Conservation (phyloP, 768 basidiomycete species). For the Leccinellum luteum region DNA sequence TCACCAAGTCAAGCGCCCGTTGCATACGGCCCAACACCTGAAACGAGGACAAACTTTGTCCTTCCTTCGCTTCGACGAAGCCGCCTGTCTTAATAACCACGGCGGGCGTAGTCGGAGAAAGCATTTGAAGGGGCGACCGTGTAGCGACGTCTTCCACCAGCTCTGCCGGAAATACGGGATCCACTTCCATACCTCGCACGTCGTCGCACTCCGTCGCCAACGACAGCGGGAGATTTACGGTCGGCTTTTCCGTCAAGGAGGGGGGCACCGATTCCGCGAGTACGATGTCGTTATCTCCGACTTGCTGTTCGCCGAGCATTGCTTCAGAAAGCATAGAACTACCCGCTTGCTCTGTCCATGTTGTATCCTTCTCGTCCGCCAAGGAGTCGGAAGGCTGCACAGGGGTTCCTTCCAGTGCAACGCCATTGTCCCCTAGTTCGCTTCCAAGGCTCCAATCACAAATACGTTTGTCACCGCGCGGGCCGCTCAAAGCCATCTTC, state of each 20-base stretch:
- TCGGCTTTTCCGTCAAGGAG: background rate
- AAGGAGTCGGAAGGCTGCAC: background rate
- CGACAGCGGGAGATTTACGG: constrained; percentile 16
- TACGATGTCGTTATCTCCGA: background rate
- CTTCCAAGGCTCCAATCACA: background rate
- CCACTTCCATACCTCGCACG: background rate
- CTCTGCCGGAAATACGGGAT: background rate
- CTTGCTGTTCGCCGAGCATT: background rate
- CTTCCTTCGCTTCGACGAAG: background rate
- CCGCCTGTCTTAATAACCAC: constrained; percentile 1
- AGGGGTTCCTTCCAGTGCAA: background rate
- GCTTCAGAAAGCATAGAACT: background rate
- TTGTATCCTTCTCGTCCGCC: background rate
- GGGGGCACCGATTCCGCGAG: background rate
- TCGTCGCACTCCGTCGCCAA: background rate
- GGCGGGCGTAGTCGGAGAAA: background rate
- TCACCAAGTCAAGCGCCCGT: background rate
- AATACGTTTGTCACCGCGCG: background rate
- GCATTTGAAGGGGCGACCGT: constrained; percentile 10
- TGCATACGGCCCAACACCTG: background rate
- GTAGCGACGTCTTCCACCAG: constrained; percentile 10
- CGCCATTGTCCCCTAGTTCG: background rate
- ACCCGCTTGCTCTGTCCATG: background rate
- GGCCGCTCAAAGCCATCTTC: background rate
- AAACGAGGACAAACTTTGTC: background rate